Percentiles rank a stretch among this genome's conserved stretches.
Evolutionary conservation across 2,329 filamentous ascomycete genomes (phyloP).

Genomic region (Aspergillus japonicus): DNA sequence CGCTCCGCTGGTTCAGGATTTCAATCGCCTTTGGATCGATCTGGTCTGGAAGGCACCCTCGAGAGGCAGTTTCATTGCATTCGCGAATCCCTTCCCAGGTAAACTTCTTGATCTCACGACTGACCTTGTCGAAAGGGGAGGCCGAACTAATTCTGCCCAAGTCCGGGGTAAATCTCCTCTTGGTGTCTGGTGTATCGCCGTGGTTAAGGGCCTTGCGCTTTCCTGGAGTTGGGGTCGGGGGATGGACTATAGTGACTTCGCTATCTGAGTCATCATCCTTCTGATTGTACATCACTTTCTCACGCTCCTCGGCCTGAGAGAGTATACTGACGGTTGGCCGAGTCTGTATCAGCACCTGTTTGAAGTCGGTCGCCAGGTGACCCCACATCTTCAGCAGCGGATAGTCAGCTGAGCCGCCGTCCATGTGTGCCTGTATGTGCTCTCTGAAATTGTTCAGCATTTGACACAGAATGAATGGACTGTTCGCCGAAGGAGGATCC

Average conservation of each 20-base stretch:
- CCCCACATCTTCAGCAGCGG: conserved; percentile 46
- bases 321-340: conserved; percentile 36
- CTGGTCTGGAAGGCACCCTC: conserved; percentile 58
- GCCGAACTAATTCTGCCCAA: conserved; percentile 15
- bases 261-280: conserved; percentile 24
- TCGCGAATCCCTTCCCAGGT: conserved; percentile 48
- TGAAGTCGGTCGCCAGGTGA: conserved; percentile 53
- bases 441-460: conserved; percentile 60
- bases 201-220: conserved; percentile 24
- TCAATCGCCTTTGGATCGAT: conserved; percentile 62
- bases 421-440: conserved; percentile 54
- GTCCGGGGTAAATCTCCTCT: background rate
- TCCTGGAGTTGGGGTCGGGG: background rate
- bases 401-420: conserved; percentile 47
- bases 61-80: conserved; percentile 56
- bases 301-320: conserved; percentile 32
- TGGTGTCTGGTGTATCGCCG: conserved; percentile 3
- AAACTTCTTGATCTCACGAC: conserved; percentile 24
- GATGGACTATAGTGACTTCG: conserved; percentile 20
- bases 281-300: conserved; percentile 23
- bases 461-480: conserved; percentile 63
- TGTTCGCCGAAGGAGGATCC: conserved; percentile 63
- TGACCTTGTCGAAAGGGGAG: conserved; percentile 24
- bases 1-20: conserved; percentile 56
- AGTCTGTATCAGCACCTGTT: conserved; percentile 47